Conservation (phyloP, 2,329 filamentous ascomycete genomes). For the Colletotrichum godetiae region DNA sequence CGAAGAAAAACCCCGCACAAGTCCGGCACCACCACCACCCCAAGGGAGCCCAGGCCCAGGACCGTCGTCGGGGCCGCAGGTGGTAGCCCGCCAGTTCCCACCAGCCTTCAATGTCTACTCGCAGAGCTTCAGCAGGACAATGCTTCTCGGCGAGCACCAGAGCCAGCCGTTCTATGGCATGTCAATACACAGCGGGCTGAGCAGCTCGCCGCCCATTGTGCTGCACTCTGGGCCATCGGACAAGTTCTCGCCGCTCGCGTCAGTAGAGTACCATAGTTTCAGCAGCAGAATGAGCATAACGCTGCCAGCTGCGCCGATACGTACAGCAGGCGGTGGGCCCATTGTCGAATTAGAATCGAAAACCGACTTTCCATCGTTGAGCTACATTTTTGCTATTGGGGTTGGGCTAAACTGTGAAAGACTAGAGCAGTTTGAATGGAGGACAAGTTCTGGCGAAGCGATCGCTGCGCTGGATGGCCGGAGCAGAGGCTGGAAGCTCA, state of each 20-base stretch:
- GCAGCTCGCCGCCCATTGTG: constrained; percentile 33
- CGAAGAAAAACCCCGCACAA: constrained; percentile 18
- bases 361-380: constrained; percentile 32
- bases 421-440: constrained; percentile 56
- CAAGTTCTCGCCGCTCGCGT: constrained; percentile 30
- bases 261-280: constrained; percentile 31
- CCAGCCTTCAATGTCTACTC: constrained; percentile 35
- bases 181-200: constrained; percentile 28
- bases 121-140: constrained; percentile 34
- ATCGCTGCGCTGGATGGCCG: constrained; percentile 46
- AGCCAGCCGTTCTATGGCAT: constrained; percentile 35
- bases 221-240: constrained; percentile 36
- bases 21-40: background rate
- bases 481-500: constrained; percentile 54
- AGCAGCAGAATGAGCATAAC: constrained; percentile 30
- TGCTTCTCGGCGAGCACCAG: constrained; percentile 34
- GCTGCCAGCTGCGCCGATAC: constrained; percentile 21
- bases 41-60: background rate
- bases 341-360: constrained; percentile 9
- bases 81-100: constrained; percentile 36
- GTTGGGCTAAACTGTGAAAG: constrained; percentile 36
- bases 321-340: constrained; percentile 23
- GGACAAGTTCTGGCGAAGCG: constrained; percentile 48
- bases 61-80: constrained; percentile 1
- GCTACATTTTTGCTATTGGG: constrained; percentile 49